Evolutionary conservation across 441 rosid genomes (phyloP), one percentile per base, ranked within the genome.

Genomic region (Flueggea neowawraea): DNA sequence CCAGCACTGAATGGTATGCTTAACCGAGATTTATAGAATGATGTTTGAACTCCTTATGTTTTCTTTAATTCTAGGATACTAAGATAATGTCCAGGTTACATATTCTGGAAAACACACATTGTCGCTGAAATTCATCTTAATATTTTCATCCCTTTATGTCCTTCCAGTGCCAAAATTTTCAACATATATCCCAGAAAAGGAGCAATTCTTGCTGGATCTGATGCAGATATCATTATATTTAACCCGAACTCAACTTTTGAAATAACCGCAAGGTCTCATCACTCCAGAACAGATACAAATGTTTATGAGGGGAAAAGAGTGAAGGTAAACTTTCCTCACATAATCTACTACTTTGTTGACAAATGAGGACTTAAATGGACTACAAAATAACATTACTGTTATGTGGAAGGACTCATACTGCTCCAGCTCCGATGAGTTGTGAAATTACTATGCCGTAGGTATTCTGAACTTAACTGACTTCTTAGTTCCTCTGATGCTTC

Each of bases 181-280:
- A 94, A 94, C 54, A 66, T 91, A 58, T 94, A 83, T 75, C 99
- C 97, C 57, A 78, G 85, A 69, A 94, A 94, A 77, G 97, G 97
- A 74, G 96, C 92, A 47, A 83, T 94, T 58, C 88, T 91, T 72
- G 71, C 74, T 39, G 97, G 95, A 61, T 90, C 97, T 7, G 97
- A 94, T 83, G 97, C 97, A 52, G 95, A 94, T 71, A 89, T 91
- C 31, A 91, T 91, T 6, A 87, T 91, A 63, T 51, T 94, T 70
- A 86, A 94, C 61, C 98, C 94, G n/a, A 89, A 89, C 72, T 72
- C 95, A 11, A 94, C 87, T 76, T 82, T 85, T 60, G 82, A 71
- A 73, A 87, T 94, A 49, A 87, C 81, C 70, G 66, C 88, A 52
- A 82, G 66, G 67, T 78, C 84, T 63, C 96, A 94, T 72, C 95